These are phyloP conservation scores for Moricandia moricandioides DNA, from an alignment of 345 rosid genomes.

Conservation along the genomic window DNA sequence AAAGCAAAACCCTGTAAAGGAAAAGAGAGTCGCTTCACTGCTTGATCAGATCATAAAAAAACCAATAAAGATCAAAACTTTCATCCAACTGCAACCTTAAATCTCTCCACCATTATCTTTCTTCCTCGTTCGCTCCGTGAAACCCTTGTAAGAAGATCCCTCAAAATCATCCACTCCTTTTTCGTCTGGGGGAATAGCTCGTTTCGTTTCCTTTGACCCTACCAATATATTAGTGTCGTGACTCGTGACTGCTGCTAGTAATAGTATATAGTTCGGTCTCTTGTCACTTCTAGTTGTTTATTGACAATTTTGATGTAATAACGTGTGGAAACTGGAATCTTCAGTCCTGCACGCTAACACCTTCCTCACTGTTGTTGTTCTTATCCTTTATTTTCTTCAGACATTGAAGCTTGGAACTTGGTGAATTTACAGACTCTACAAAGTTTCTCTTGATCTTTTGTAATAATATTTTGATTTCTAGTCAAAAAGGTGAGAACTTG, in stretches of 20 bases:
- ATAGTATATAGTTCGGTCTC: not conserved
- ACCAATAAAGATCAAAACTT: conserved; percentile 19
- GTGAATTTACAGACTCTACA: not conserved
- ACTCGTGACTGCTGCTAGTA: too few relatives aligned
- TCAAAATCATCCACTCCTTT: not conserved
- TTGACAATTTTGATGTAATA: conserved; percentile 13
- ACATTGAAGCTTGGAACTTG: conserved; percentile 17
- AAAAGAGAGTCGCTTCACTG: conserved; percentile 21
- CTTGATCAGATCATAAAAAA: conserved; percentile 7
- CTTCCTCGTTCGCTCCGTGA: conserved; percentile 4
- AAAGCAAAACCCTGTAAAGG: conserved; percentile 15
- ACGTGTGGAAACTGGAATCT: conserved; percentile 32
- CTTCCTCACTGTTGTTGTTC: conserved; percentile 20
- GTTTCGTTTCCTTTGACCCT: conserved; percentile 1
- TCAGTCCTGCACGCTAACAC: conserved; percentile 49
- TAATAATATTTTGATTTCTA: conserved; percentile 10
- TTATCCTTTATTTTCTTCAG: conserved; percentile 22
- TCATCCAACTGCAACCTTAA: conserved; percentile 1
- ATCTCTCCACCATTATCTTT: not conserved
- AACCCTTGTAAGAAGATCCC: conserved; percentile 34
- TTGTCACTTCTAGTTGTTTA: too few relatives aligned
- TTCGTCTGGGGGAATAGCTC: not conserved
- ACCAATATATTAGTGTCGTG: conserved; percentile 17
- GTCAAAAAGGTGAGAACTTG: conserved; percentile 25
- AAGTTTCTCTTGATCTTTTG: conserved; percentile 11